Conservation (phyloP, 2,329 filamentous ascomycete species). For the Graphiopsis chlorocephala region DNA sequence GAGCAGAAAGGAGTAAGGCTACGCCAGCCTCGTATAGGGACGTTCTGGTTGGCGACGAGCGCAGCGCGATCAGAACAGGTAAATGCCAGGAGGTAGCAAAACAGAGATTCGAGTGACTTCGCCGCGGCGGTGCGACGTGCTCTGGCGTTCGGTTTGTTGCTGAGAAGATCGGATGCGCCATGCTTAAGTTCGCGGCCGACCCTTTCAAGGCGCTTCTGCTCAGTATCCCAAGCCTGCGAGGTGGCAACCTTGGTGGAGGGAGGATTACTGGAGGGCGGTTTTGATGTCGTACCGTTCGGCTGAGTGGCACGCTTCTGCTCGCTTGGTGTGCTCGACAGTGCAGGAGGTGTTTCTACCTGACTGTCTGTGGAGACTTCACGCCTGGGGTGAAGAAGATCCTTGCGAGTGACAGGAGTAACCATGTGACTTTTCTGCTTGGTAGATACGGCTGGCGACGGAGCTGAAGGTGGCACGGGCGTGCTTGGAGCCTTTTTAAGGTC, state of each 20-base stretch:
- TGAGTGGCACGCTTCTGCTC: constrained; percentile 16
- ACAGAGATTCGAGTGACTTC: constrained; percentile 45
- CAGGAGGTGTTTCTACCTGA: constrained; percentile 24
- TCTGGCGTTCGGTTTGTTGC: constrained; percentile 16
- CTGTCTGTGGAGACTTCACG: constrained; percentile 24
- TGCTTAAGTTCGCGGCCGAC: constrained; percentile 49
- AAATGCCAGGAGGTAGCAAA: constrained; percentile 39
- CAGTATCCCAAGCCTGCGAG: constrained; percentile 35
- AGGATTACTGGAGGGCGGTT: constrained; percentile 17
- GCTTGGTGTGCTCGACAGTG: constrained; percentile 24
- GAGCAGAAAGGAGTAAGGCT: constrained; percentile 21
- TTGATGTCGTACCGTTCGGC: constrained; percentile 16
- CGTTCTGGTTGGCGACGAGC: constrained; percentile 24
- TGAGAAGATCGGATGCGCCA: constrained; percentile 39
- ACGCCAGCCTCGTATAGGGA: neutral
- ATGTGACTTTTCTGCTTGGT: constrained; percentile 26
- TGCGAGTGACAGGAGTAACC: constrained; percentile 27
- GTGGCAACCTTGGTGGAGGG: constrained; percentile 26
- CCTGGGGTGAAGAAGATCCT: constrained; percentile 28
- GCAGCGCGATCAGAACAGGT: constrained; percentile 30
- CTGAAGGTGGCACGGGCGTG: constrained; percentile 13
- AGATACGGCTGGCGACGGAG: constrained; percentile 9
- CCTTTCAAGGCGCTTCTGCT: constrained; percentile 40
- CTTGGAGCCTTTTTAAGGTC: constrained; percentile 4
- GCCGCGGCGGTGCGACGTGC: constrained; percentile 34